Evolutionary conservation across 192 early-diverging fungal species (phyloP).

Genomic region (Coemansia sp.): DNA sequence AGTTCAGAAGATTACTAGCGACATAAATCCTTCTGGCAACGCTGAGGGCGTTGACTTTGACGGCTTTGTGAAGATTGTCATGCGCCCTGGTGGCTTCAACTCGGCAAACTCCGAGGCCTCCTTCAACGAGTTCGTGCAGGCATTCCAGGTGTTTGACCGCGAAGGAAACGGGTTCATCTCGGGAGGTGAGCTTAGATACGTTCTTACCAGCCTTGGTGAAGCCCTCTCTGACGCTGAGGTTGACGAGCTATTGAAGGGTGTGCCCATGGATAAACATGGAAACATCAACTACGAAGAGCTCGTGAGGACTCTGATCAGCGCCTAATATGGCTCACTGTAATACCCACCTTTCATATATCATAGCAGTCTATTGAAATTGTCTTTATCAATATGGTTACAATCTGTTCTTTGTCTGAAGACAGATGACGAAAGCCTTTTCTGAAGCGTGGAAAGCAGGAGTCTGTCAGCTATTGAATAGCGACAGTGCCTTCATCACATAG

Average conservation of each 20-base stretch:
- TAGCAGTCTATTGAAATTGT: background rate
- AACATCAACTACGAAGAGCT: slow-evolving; percentile 79
- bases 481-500: too few relatives aligned
- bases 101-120: slow-evolving; percentile 61
- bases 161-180: slow-evolving; percentile 74
- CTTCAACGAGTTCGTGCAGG: slow-evolving; percentile 77
- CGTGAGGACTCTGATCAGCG: slow-evolving; percentile 46
- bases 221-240: slow-evolving; percentile 74
- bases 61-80: slow-evolving; percentile 67
- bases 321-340: slow-evolving; percentile 10
- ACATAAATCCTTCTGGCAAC: slow-evolving; percentile 46
- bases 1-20: slow-evolving; percentile 61
- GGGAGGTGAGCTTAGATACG: slow-evolving; percentile 75
- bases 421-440: too few relatives aligned
- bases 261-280: slow-evolving; percentile 72
- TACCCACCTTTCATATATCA: background rate
- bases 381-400: background rate
- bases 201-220: slow-evolving; percentile 81
- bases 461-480: too few relatives aligned
- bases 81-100: slow-evolving; percentile 70
- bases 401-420: too few relatives aligned
- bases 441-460: too few relatives aligned
- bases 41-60: slow-evolving; percentile 63
- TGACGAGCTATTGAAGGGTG: slow-evolving; percentile 76
- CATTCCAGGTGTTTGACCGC: slow-evolving; percentile 88